Conservation (phyloP, 176 grass and related monocot species). For the Secale cereale region DNA sequence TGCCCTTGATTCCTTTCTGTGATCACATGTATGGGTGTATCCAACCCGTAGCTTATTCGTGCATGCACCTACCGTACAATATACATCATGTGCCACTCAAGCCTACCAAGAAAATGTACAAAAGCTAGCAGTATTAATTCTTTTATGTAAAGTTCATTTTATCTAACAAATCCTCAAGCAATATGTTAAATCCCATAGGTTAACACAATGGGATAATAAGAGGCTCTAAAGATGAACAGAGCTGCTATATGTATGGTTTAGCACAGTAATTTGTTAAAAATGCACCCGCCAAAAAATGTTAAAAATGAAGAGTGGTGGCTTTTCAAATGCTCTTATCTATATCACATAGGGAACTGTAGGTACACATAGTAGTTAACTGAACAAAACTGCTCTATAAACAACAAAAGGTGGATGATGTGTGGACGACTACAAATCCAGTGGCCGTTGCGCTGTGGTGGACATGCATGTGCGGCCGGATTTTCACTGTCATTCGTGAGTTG, state of each 20-base stretch:
- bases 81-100: background rate
- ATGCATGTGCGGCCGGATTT: too few species aligned
- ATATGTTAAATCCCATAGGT: background rate
- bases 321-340: background rate
- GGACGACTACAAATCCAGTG: too few species aligned
- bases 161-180: background rate
- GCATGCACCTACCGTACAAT: background rate
- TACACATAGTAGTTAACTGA: background rate
- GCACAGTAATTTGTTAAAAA: background rate
- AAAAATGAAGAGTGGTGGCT: background rate
- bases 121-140: background rate
- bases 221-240: background rate
- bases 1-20: background rate
- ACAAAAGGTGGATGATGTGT: too few species aligned
- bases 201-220: background rate
- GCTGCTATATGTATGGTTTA: background rate
- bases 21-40: constrained; percentile 12
- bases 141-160: background rate
- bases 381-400: too few species aligned
- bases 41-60: background rate
- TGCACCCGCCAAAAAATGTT: too few species aligned
- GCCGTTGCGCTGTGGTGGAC: too few species aligned
- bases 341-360: background rate
- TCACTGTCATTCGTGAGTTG: too few species aligned
- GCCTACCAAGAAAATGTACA: background rate